A percentile compares a stretch with the other conserved stretches of the same genome.
Conservation (phyloP, 306 rosid genomes). For the Calophaca sinica region DNA sequence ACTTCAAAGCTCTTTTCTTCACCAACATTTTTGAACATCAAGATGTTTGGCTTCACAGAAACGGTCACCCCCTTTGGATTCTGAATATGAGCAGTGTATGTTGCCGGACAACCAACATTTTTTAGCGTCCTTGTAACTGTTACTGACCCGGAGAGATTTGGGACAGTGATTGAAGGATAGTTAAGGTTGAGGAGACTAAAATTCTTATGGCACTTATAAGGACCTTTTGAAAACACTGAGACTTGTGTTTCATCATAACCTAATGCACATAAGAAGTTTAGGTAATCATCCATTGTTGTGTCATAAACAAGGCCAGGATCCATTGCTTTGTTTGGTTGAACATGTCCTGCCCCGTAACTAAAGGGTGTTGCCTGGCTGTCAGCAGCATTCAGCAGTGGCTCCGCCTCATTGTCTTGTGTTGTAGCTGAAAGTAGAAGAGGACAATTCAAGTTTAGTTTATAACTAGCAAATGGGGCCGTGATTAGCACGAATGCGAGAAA, state of each 20-base stretch:
- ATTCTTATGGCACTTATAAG: conserved; percentile 55
- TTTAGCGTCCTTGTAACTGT: conserved; percentile 67
- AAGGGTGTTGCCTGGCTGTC: conserved; percentile 68
- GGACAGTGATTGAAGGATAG: conserved; percentile 87
- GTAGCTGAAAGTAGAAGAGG: conserved; percentile 58
- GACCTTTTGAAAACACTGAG: conserved; percentile 50
- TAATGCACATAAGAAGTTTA: conserved; percentile 68
- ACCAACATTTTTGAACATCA: conserved; percentile 68
- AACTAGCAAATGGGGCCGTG: too few relatives aligned
- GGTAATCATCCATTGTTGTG: conserved; percentile 63
- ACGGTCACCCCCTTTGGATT: conserved; percentile 61
- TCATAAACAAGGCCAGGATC: conserved; percentile 95
- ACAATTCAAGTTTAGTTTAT: not conserved
- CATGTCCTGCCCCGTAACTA: conserved; percentile 87
- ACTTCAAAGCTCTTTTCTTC: conserved; percentile 71
- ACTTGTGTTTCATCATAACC: conserved; percentile 69
- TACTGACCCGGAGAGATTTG: conserved; percentile 62
- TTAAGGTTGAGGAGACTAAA: conserved; percentile 66
- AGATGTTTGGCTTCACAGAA: conserved; percentile 64
- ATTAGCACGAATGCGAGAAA: too few relatives aligned
- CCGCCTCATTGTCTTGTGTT: conserved; percentile 60
- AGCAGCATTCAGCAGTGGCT: conserved; percentile 69
- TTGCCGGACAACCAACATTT: conserved; percentile 79
- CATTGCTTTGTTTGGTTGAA: conserved; percentile 73
- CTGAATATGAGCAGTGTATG: conserved; percentile 55